These are phyloP conservation scores for Aspergillus chevalieri DNA, from an alignment of 2,329 filamentous ascomycete genomes.

Conservation along the genomic window DNA sequence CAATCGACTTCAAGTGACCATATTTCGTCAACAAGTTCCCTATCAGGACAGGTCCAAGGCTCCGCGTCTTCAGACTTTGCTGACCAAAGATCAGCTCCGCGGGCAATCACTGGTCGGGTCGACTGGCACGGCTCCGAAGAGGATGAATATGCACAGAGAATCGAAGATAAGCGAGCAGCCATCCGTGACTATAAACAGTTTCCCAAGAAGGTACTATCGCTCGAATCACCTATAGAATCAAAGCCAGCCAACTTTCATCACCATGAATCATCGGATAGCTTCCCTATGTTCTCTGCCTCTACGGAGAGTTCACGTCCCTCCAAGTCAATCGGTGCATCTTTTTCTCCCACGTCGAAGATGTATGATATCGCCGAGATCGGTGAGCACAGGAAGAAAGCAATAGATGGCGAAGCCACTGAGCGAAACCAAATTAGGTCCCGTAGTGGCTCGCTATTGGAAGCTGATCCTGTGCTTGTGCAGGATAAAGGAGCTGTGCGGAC, in stretches of 20 bases:
- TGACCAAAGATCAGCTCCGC: constrained; percentile 36
- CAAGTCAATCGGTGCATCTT: constrained; percentile 49
- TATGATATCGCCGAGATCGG: constrained; percentile 15
- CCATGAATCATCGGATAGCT: constrained; percentile 57
- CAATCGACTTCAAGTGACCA: constrained; percentile 22
- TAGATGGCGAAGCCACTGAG: not conserved
- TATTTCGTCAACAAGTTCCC: constrained; percentile 14
- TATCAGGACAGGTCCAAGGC: constrained; percentile 19
- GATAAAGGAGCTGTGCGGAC: constrained; percentile 16
- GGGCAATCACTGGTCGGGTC: constrained; percentile 32
- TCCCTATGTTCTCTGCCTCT: constrained; percentile 59
- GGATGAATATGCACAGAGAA: constrained; percentile 34
- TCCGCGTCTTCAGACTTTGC: constrained; percentile 13
- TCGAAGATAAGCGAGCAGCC: constrained; percentile 39
- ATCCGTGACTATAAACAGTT: constrained; percentile 45
- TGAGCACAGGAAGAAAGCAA: not conserved
- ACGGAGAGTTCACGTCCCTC: constrained; percentile 51
- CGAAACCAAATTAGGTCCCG: not conserved
- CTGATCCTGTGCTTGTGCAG: constrained; percentile 8
- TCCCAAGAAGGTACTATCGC: constrained; percentile 45
- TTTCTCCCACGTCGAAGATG: constrained; percentile 29
- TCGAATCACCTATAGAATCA: constrained; percentile 37
- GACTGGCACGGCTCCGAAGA: constrained; percentile 35
- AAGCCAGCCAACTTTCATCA: constrained; percentile 37
- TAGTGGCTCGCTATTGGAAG: constrained; percentile 4